These are phyloP conservation scores for Straminergon stramineum DNA, from an alignment of 225 moss, liverwort and hornwort species.

Conservation along the genomic window DNA sequence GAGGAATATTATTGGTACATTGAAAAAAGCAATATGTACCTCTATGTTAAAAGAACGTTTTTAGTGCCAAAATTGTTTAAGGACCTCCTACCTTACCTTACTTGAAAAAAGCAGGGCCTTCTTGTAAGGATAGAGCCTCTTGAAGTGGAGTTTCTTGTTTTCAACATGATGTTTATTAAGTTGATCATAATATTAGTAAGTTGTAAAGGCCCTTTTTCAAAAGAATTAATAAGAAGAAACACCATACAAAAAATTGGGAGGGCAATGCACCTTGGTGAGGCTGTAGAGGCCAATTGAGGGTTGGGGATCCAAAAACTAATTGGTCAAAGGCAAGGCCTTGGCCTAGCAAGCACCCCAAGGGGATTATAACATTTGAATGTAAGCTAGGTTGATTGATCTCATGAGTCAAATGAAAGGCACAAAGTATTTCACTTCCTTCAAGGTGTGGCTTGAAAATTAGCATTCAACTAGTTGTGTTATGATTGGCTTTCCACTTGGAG, in stretches of 20 bases:
- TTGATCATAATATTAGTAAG: not conserved
- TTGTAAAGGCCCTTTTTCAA: accelerated
- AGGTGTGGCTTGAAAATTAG: not conserved
- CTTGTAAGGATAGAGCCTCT: not conserved
- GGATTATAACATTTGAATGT: not conserved
- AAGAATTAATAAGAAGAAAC: not conserved
- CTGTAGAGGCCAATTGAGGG: accelerated
- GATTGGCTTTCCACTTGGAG: accelerated
- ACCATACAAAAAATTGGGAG: accelerated
- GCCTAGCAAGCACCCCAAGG: accelerated
- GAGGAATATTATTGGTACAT: not conserved
- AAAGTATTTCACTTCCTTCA: not conserved
- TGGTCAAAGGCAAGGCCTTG: accelerated
- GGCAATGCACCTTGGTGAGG: accelerated
- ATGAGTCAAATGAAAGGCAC: not conserved
- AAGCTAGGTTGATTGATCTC: not conserved
- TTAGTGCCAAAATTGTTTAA: not conserved
- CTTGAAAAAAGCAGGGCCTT: not conserved
- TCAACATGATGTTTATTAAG: too few species aligned
- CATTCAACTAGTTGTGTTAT: not conserved
- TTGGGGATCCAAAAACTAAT: accelerated
- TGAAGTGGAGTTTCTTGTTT: not conserved
- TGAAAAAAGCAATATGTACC: too few species aligned
- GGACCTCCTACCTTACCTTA: not conserved
- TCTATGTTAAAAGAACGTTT: accelerated